Percentiles rank a stretch among this genome's conserved stretches.
phyloP scores from a whole-genome alignment of 2,329 filamentous ascomycete genomes.

The Colletotrichum sansevieriae region DNA sequence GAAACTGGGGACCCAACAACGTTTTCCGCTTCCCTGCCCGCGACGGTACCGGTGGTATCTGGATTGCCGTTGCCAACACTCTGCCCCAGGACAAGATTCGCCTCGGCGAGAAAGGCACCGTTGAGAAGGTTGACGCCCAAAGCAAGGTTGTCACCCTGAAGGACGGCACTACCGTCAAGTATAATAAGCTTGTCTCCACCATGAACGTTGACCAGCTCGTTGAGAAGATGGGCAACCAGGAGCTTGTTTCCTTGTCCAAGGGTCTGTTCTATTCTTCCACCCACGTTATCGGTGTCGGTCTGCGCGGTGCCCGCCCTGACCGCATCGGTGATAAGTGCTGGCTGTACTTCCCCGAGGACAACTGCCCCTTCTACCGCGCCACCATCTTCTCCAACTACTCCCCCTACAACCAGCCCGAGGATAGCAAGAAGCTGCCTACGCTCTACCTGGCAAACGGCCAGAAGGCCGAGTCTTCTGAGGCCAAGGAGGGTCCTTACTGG shows the following conservation, averaged over 20 bases:
- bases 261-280: conserved; percentile 96
- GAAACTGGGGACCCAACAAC: conserved; percentile 97
- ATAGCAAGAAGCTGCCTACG: conserved; percentile 86
- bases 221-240: conserved; percentile 87
- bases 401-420: conserved; percentile 93
- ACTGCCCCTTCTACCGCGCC: conserved; percentile 99
- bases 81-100: conserved; percentile 91
- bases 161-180: conserved; percentile 89
- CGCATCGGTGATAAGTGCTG: conserved; percentile 99
- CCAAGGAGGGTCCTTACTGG: conserved; percentile 96
- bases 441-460: conserved; percentile 87
- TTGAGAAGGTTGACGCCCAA: conserved; percentile 87
- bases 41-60: conserved; percentile 97
- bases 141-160: conserved; percentile 85
- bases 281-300: conserved; percentile 95
- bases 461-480: conserved; percentile 78
- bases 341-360: conserved; percentile 99
- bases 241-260: conserved; percentile 87
- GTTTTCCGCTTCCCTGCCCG: conserved; percentile 98
- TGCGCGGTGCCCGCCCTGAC: conserved; percentile 91
- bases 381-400: conserved; percentile 99
- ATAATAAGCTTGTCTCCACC: conserved; percentile 93
- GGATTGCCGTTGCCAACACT: conserved; percentile 96
- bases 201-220: conserved; percentile 95
- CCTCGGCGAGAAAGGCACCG: conserved; percentile 87